Evolutionary conservation across 1,139 yeast genomes (phyloP), one percentile per base, ranked within the genome.

Genomic region (Diutina sp.): DNA sequence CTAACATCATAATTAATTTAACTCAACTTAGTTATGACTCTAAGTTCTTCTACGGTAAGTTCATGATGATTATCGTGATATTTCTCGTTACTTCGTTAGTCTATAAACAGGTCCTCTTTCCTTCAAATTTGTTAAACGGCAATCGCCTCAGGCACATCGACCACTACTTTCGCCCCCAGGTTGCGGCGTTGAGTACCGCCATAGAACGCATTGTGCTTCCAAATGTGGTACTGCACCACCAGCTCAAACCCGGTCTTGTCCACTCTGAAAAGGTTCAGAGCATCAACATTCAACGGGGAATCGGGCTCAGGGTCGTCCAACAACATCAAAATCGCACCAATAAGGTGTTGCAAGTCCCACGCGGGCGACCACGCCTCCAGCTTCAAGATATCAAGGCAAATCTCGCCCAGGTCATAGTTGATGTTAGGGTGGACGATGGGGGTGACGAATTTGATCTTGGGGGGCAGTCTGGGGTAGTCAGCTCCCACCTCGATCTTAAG

Each of bases 221-320:
- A 74, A 11, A 85, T 78, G 61, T 81, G 84, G 67, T 84, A 88
- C 55, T 78, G 79, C 3, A 86, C 81, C 62, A 88, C 69, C 47
- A 84, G 83, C 58, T 80, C 77, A 63, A 85, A 87, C 0, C 95
- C 80, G 9, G 63, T 59, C 55, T 67, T 68, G 44, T 82, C 84
- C 55, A 73, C 67, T 58, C 91, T 77, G 58, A 78, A 77, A 55
- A 90, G 68, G 64, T 86, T 88, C n/a, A 96, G 95, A 67, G 89
- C 81, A 66, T 90, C 97, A 32, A 90, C 78, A 65, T 90, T 89
- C 55, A 90, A 72, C 0, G 97, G 97, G 46, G 91, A 84, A 62
- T 87, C 87, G 0, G 95, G 93, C 65, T 87, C 96, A 0, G 96
- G 96, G 57, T 83, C 83, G 57, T 79, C 82, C 28, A 90, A 69